Evolutionary conservation across 257 asterid species (phyloP), one percentile per base, ranked within the genome.

Genomic region (Orobanche coerulescens): DNA sequence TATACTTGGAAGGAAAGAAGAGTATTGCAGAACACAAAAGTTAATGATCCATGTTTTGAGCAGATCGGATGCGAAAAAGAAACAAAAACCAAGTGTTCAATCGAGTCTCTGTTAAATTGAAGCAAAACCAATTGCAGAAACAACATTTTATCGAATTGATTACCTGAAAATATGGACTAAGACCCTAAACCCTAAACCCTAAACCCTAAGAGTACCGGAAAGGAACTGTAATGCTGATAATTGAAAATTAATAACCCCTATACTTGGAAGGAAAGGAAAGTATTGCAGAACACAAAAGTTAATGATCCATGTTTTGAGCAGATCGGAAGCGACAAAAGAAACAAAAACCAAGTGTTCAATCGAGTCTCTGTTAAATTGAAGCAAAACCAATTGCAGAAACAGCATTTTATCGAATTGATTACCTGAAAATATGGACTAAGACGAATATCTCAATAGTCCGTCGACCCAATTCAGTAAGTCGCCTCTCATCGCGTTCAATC

Each of bases 381-480:
- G n/a, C n/a, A n/a, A n/a, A n/a, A n/a, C n/a, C n/a, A n/a, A n/a
- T n/a, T n/a, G n/a, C n/a, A n/a, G n/a, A n/a, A n/a, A n/a, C n/a
- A n/a, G n/a, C n/a, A n/a, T n/a, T n/a, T n/a, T n/a, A n/a, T n/a
- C n/a, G 37, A 22, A 61, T 54, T 0, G 20, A 39, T 16, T 79
- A 88, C 98, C 95, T 92, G 77, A 86, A 92, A 58, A 92, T 80
- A 58, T 88, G 95, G 56, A 84, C 86, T 22, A 92, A 79, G 62
- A 84, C 81, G 63, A 86, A 86, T 70, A 86, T 88, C 75, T 92
- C 98, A 62, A 92, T 84, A 66, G 96, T 92, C 55, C 95, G 84
- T 22, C 97, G 87, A 60, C 98, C 98, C 73, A 92, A 77, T 73
- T 86, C 95, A 72, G 97, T 86, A 46, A 92, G 87, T 55, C 96